A percentile compares a stretch with the other conserved stretches of the same genome.
Evolutionary conservation across 495 filamentous ascomycete species (phyloP).

Genomic region (Neurospora sp.): DNA sequence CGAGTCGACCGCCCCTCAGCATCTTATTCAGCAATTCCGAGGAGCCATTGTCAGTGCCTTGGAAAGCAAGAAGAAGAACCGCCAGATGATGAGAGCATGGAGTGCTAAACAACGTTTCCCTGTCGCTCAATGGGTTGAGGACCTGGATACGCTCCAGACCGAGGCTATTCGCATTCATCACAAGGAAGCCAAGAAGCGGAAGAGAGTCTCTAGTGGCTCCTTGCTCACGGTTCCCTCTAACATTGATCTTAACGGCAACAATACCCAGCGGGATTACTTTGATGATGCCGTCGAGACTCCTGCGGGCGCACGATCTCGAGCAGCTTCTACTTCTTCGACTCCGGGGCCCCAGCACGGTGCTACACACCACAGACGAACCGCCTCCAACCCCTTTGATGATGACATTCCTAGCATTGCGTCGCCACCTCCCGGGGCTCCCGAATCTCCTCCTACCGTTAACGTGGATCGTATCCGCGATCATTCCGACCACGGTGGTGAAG

Average conservation of each 20-base stretch:
- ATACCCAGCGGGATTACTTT: slow-evolving; percentile 6
- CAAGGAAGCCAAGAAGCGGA: slow-evolving; percentile 10
- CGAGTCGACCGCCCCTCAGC: slow-evolving; percentile 57
- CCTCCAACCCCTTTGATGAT: slow-evolving; percentile 11
- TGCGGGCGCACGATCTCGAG: slow-evolving; percentile 4
- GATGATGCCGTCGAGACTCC: slow-evolving; percentile 8
- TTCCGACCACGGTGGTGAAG: neutral
- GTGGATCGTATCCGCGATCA: neutral
- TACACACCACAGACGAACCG: slow-evolving; percentile 3
- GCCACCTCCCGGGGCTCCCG: slow-evolving; percentile 4
- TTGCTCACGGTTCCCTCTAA: slow-evolving; percentile 13
- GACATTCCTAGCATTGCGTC: neutral
- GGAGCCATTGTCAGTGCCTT: slow-evolving; percentile 57
- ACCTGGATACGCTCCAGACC: slow-evolving; percentile 50
- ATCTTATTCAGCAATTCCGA: slow-evolving; percentile 63
- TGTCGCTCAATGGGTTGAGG: slow-evolving; percentile 55
- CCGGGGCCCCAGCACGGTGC: slow-evolving; percentile 1
- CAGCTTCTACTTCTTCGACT: slow-evolving; percentile 7
- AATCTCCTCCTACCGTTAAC: slow-evolving; percentile 1
- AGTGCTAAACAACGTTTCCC: slow-evolving; percentile 71
- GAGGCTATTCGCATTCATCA: slow-evolving; percentile 31
- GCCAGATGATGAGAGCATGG: slow-evolving; percentile 62
- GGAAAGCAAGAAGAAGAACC: slow-evolving; percentile 43
- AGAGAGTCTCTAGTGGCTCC: slow-evolving; percentile 3
- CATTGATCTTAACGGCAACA: slow-evolving; percentile 1